Evolutionary conservation across 331 rosid genomes (phyloP).

Genomic region (Saraca asoca): DNA sequence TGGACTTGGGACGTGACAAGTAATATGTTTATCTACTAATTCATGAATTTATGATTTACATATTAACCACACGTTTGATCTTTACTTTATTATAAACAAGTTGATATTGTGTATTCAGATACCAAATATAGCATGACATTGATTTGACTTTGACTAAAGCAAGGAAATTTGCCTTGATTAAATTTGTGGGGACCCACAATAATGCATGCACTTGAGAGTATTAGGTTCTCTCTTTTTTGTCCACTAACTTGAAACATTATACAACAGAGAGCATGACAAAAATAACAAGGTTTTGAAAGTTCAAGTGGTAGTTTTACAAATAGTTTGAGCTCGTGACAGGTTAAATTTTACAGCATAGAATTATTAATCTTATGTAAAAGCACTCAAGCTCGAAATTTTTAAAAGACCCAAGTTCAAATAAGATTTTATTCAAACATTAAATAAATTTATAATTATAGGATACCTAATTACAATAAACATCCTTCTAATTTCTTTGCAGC

Average conservation of each 20-base stretch:
- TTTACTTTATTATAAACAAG: constrained; percentile 24
- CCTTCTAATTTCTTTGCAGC: background rate
- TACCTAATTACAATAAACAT: constrained; percentile 24
- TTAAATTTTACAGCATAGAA: too few species aligned
- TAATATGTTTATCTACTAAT: too few species aligned
- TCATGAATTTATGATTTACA: background rate
- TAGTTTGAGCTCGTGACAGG: too few species aligned
- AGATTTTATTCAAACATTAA: background rate
- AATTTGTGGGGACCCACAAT: constrained; percentile 43
- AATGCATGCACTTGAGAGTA: constrained; percentile 27
- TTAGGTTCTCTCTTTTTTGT: constrained; percentile 34
- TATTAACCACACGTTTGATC: constrained; percentile 32
- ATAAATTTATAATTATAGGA: background rate
- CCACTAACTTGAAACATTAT: constrained; percentile 35
- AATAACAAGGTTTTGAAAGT: constrained; percentile 14
- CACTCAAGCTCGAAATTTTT: too few species aligned
- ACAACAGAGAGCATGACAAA: constrained; percentile 26
- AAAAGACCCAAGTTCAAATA: too few species aligned
- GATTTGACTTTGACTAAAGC: constrained; percentile 39
- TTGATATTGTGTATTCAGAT: constrained; percentile 9
- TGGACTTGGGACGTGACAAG: too few species aligned
- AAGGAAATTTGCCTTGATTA: constrained; percentile 35
- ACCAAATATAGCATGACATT: constrained; percentile 22
- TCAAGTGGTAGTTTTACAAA: background rate
- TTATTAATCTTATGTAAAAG: too few species aligned